Base-by-base conservation (phyloP, 2,329 filamentous ascomycete species). In the Rhynchosporium graminicola region DNA sequence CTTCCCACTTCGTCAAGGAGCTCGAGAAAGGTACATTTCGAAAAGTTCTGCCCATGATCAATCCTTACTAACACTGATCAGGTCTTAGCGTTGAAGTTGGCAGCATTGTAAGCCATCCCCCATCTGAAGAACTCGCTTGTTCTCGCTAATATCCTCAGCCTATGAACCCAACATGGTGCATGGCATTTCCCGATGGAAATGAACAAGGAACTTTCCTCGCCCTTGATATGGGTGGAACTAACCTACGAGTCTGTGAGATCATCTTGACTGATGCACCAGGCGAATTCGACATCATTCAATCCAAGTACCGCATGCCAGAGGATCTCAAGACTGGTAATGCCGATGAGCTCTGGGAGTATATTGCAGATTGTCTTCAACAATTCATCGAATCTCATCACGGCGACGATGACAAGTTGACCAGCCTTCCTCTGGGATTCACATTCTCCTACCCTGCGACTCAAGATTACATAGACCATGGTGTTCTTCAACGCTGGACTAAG, bases 151-250 rank as follows among this genome's bases (percentile, higher is more conserved):
- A n/a, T 42, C 50, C 47, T 51, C 70, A 96, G 91, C 93, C 94
- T 64, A 97, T 98, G 94, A 97, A 97, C 79, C 90, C 94, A 63
- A 96, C 93, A 61, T 97, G 94, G 94, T 92, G 96, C 67, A 92
- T 96, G 87, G 85, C 85, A 52, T 92, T 92, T 76, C 94, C 94
- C 28, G 89, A 89, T 74, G 94, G 94, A 68, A 77, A 93, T 68
- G 94, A 97, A 77, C 90, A 87, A 8, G 94, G 94, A 65, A 95
- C 89, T 13, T 97, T 87, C 76, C 82, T 98, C 45, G 92, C 94
- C 60, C 82, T 98, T 47, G 94, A 98, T 74, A 96, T 98, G 90
- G 94, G 94, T 62, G 94, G 94, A 71, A 98, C 94, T 73, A 98
- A 98, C 77, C 80, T 97, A 66, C 90, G 94, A 75, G 93, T 98